Base-by-base conservation (phyloP, 495 filamentous ascomycete species). In the Penicillium taxi region DNA sequence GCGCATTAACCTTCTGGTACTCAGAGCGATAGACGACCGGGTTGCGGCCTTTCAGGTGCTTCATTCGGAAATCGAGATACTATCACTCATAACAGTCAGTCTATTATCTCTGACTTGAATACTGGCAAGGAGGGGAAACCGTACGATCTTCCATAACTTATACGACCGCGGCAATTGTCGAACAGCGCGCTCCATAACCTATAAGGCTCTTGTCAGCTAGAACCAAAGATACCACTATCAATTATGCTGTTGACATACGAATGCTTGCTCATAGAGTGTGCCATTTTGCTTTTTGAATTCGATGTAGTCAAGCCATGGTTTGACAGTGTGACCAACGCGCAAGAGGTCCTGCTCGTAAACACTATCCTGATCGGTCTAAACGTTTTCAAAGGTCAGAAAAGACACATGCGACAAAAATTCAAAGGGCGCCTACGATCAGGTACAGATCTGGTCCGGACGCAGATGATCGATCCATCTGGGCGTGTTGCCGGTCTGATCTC, bases 61-160 rank as follows among this genome's bases (percentile, higher is more conserved):
- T 84, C 26, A 68, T 81, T 42, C 93, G 74, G 38, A 96, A 81
- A 49, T 82, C 77, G 29, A 99, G 77, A 58, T 96, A 99, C 84
- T 89, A 44, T 14, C 9, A 6, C 1, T 20, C 41, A 6, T 18
- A 20, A 42, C 26, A 52, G 44, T 44, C 35, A 52, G 28, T 37
- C 12, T 38, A 16, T 26, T n/a, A 21, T 5, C 11, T 6, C 15
- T 1, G 6, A 3, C 8, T 7, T 14, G 16, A 8, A 8, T n/a
- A 17, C 13, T 36, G 17, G 4, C 24, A 27, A 9, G 15, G 35
- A 24, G 26, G 19, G 35, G 31, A 13, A 44, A 28, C 42, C 67
- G 38, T 66, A 90, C 84, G 80, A 90, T 84, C 67, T 96, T 99
- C 93, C 93, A 99, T 17, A 99, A 67, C 69, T 96, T 99, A 63